Base-by-base conservation (phyloP, 2,329 filamentous ascomycete species). In the Exophiala phaeomuriformis region DNA sequence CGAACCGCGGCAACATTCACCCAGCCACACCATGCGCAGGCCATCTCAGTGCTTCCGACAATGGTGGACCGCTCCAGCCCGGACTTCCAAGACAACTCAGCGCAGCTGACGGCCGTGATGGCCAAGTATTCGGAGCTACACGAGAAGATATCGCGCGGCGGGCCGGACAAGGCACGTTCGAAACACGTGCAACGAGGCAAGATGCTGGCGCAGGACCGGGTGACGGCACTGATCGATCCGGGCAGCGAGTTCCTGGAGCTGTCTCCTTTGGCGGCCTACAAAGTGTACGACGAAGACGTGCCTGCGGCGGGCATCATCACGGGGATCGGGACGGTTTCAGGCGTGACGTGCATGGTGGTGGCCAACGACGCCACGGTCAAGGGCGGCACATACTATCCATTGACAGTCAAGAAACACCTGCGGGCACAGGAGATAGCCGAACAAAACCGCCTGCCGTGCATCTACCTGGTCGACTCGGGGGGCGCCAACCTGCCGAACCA, bases 291-390 rank as follows among this genome's bases (percentile, higher is more conserved):
- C 52, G 90, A 91, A 53, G 88, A 95, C 10, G 86, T 96, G 1
- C 88, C 91, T 0, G 85, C 88, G 0, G 93, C 86, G 29, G 91
- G 90, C 4, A 93, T 98, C 61, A 89, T 98, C 55, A 94, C 93
- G 0, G 93, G 91, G 1, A 82, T 97, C 49, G 91, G 91, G 2
- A 85, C 86, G 1, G 87, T 98, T 29, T 86, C 93, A 67, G 91
- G 91, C 9, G 89, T 95, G 29, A 85, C 84, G 39, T 97, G 91
- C 69, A 85, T 96, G 74, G 87, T 97, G 63, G 87, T 96, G 47
- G 90, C 90, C 53, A 96, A 97, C 68, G 91, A 96, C 68, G 94
- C 88, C 73, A 96, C 91, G 12, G 91, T 97, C 66, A 98, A 97
- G 73, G 91, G 91, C 49, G 91, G 91, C 28, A 95, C 91, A 1